These are phyloP conservation scores for Cladophialophora psammophila DNA, from an alignment of 2,329 filamentous ascomycete genomes.

Conservation along the genomic window DNA sequence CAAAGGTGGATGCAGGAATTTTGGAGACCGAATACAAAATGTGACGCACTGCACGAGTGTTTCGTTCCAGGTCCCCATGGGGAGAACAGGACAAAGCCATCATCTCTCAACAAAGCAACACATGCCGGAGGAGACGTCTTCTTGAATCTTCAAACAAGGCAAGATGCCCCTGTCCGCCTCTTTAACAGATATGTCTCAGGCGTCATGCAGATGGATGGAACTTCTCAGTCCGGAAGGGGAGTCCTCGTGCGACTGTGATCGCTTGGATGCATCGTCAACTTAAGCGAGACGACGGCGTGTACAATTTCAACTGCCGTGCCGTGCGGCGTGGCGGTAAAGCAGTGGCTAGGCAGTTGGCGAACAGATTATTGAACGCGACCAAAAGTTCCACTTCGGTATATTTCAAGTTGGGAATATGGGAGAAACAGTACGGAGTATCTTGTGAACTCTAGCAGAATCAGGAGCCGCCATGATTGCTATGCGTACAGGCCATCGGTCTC, in stretches of 20 bases:
- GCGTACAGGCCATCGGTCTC: too few relatives aligned
- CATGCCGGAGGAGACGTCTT: background rate
- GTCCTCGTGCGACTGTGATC: background rate
- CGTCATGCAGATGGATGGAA: background rate
- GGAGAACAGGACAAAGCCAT: background rate
- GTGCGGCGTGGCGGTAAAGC: background rate
- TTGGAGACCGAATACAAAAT: background rate
- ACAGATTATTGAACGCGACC: background rate
- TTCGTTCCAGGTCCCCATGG: background rate
- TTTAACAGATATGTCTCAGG: background rate
- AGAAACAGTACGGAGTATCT: background rate
- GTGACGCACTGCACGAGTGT: background rate
- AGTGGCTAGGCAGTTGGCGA: background rate
- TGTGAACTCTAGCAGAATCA: too few relatives aligned
- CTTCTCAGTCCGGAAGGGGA: background rate
- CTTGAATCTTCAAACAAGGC: background rate
- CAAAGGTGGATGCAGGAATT: background rate
- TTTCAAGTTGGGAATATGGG: background rate
- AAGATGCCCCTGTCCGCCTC: background rate
- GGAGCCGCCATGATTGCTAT: too few relatives aligned
- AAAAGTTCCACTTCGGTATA: background rate
- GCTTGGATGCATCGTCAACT: conserved; percentile 14
- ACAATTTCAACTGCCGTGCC: conserved; percentile 13
- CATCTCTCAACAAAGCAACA: background rate
- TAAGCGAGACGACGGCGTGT: conserved; percentile 3